Conservation (phyloP, 192 early-diverging fungal genomes). For the Backusella westeae region DNA sequence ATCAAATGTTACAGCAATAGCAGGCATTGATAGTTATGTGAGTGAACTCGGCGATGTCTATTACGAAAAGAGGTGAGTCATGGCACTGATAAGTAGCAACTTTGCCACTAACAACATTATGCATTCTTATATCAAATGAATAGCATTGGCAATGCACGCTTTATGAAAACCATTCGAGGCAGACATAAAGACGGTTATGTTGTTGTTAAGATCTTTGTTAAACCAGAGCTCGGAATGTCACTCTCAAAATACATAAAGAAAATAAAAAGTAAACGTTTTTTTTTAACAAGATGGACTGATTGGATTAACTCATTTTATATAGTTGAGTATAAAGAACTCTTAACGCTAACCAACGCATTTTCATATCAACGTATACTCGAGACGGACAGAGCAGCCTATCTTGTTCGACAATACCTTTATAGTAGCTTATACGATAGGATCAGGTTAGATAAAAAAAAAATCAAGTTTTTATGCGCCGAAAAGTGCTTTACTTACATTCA, state of each 20-base stretch:
- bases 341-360: slow-evolving; percentile 75
- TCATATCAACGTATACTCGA: slow-evolving; percentile 79
- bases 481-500: background rate
- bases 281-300: background rate
- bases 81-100: background rate
- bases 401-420: slow-evolving; percentile 86
- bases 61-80: slow-evolving; percentile 64
- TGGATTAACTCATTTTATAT: background rate
- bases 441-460: slow-evolving; percentile 45
- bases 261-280: slow-evolving; percentile 51
- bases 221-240: slow-evolving; percentile 67
- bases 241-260: slow-evolving; percentile 51
- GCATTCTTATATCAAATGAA: background rate
- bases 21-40: slow-evolving; percentile 73
- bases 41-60: slow-evolving; percentile 67
- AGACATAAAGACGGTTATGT: slow-evolving; percentile 78
- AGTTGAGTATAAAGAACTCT: slow-evolving; percentile 66
- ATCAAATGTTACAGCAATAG: slow-evolving; percentile 61
- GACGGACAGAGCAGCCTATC: slow-evolving; percentile 87
- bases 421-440: slow-evolving; percentile 96
- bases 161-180: slow-evolving; percentile 93
- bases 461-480: background rate
- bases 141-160: slow-evolving; percentile 86
- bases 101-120: background rate
- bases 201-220: slow-evolving; percentile 92